These are phyloP conservation scores for Amborella trichopoda DNA, from an alignment of 164 flowering plant species.

Conservation along the genomic window DNA sequence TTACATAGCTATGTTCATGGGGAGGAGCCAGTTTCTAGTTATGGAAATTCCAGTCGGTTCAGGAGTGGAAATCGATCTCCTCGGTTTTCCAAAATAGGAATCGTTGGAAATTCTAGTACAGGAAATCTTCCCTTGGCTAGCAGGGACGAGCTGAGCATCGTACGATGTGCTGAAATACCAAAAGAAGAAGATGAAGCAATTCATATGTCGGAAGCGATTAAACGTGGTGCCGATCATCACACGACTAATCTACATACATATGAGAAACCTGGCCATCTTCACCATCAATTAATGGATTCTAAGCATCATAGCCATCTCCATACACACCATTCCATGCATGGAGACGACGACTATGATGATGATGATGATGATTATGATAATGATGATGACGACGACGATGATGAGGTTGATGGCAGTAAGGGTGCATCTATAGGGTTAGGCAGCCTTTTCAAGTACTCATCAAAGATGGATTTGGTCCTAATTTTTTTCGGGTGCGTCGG, in stretches of 20 bases:
- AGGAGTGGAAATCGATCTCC: too few species aligned
- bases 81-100: conserved; percentile 5
- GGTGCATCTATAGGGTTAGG: conserved; percentile 32
- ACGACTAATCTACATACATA: too few species aligned
- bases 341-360: conserved; percentile 5
- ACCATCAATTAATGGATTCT: too few species aligned
- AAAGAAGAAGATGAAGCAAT: too few species aligned
- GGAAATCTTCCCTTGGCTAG: conserved; percentile 17
- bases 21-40: conserved; percentile 13
- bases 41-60: too few species aligned
- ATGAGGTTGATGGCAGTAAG: conserved; percentile 22
- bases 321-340: too few species aligned
- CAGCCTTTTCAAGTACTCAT: conserved; percentile 50
- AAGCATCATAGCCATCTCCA: too few species aligned
- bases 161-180: conserved; percentile 10
- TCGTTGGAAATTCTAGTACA: conserved; percentile 4
- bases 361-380: conserved; percentile 9
- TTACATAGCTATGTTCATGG: conserved; percentile 39
- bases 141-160: conserved; percentile 18
- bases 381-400: conserved; percentile 29
- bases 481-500: conserved; percentile 57
- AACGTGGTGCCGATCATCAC: too few species aligned
- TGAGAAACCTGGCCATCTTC: too few species aligned
- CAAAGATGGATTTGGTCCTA: conserved; percentile 43
- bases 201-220: too few species aligned